These are phyloP conservation scores for Tetrahymena borealis DNA, from an alignment of 73 alveolate genomes.

Conservation along the genomic window DNA sequence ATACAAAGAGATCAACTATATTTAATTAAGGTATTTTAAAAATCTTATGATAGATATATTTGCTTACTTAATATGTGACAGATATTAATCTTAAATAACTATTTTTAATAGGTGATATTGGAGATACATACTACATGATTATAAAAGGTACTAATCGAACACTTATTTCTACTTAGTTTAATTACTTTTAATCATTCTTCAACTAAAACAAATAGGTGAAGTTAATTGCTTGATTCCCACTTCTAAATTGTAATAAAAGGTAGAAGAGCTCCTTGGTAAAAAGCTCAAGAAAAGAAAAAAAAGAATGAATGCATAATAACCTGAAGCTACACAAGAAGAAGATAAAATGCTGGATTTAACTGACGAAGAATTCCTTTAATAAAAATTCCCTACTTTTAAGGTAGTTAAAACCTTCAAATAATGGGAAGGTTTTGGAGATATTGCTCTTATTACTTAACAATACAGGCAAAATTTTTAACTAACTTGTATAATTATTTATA, in stretches of 20 bases:
- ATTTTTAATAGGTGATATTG: neutral
- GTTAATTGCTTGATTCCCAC: neutral
- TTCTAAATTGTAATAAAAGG: neutral
- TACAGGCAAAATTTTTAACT: neutral
- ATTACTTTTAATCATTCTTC: neutral
- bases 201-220: neutral
- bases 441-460: neutral
- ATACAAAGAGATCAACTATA: neutral
- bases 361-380: neutral
- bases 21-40: neutral
- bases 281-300: neutral
- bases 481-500: neutral
- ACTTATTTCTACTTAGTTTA: neutral
- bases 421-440: slow-evolving; percentile 2
- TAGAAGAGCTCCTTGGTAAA: neutral
- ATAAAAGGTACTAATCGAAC: neutral
- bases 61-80: too few relatives aligned
- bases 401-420: neutral
- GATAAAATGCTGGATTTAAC: neutral
- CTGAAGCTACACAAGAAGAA: neutral
- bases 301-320: neutral
- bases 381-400: neutral
- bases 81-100: neutral
- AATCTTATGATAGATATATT: too few relatives aligned
- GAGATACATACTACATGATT: neutral